A percentile compares a stretch with the other conserved stretches of the same genome.
These are phyloP conservation scores for Pseudopithomyces maydicus DNA, from an alignment of 2,329 filamentous ascomycete species.

Conservation along the genomic window DNA sequence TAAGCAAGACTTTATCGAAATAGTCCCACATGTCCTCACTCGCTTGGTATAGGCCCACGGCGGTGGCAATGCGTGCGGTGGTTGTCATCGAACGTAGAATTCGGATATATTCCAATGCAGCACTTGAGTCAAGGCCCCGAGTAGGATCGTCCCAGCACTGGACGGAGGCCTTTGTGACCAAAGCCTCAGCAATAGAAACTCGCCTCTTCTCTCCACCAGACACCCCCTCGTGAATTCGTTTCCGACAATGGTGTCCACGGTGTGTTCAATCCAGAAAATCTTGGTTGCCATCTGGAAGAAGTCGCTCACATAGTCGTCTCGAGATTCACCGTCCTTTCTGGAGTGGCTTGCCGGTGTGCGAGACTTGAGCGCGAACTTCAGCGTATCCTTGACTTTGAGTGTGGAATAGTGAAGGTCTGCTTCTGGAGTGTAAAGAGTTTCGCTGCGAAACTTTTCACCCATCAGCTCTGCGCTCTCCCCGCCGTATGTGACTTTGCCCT, in stretches of 20 bases:
- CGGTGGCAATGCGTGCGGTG: conserved; percentile 64
- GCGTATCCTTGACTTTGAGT: conserved; percentile 75
- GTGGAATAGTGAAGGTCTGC: conserved; percentile 70
- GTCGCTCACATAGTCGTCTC: conserved; percentile 64
- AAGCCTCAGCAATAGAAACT: conserved; percentile 55
- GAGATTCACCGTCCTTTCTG: conserved; percentile 65
- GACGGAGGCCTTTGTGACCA: conserved; percentile 48
- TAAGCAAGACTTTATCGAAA: conserved; percentile 48
- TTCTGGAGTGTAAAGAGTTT: conserved; percentile 77
- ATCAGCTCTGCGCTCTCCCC: conserved; percentile 58
- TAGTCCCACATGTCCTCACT: conserved; percentile 45
- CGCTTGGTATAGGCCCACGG: conserved; percentile 75
- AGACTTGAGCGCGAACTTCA: conserved; percentile 73
- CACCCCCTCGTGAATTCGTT: conserved; percentile 73
- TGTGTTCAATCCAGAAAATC: conserved; percentile 74
- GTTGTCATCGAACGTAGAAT: conserved; percentile 69
- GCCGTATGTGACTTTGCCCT: conserved; percentile 62
- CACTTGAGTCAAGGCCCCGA: conserved; percentile 73
- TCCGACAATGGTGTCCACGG: conserved; percentile 73
- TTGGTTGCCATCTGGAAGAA: conserved; percentile 73
- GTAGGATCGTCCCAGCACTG: conserved; percentile 66
- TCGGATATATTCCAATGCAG: conserved; percentile 74
- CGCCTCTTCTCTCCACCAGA: conserved; percentile 56
- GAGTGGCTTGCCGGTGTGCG: conserved; percentile 68
- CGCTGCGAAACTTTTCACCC: conserved; percentile 65